Base-by-base conservation (phyloP, 1,284 basidiomycete species). In the Ceratobasidium sp. region DNA sequence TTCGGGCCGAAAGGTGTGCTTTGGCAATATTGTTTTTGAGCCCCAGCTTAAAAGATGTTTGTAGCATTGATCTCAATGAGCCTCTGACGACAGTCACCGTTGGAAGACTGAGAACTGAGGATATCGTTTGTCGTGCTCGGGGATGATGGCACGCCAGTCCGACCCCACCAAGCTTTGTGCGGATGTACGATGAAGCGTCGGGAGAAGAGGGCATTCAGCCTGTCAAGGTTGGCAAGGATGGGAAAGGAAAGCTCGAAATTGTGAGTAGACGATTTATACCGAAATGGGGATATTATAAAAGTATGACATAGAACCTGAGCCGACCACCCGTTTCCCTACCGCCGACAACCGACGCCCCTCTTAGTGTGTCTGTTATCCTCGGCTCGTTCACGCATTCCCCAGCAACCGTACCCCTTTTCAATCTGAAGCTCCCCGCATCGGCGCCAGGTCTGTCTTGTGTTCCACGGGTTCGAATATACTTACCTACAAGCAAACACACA, bases 101-200 rank as follows among this genome's bases (percentile, higher is more conserved):
- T 12, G 83, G 83, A 77, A 85, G 9, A 84, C 82, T 5, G 90
- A 93, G 74, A 85, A 83, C 5, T 94, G 72, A 93, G 91, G 79
- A 76, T 96, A 55, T 86, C 89, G 1, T 94, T 96, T 82, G 88
- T 89, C 77, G 83, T 93, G 43, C 81, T 89, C 36, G 88, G 90
- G 76, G 75, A 78, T 10, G 76, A 75, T 43, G 87, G 86, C 52
- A 87, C 89, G 71, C 88, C 88, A 41, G 86, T 93, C 39, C 89
- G 91, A 76, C 93, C 93, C 6, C 90, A 93, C 79, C 93, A 95
- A 79, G 91, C 92, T 0, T 94, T 94, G 83, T 95, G 52, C 86
- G 92, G 30, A 93, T 95, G 84, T 92, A 89, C 77, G 92, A 94
- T 79, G 81, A 83, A 71, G 81, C 84, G 61, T 86, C 89, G 0